Evolutionary conservation across 2,329 filamentous ascomycete species (phyloP).

Genomic region (Colletotrichum sp.): DNA sequence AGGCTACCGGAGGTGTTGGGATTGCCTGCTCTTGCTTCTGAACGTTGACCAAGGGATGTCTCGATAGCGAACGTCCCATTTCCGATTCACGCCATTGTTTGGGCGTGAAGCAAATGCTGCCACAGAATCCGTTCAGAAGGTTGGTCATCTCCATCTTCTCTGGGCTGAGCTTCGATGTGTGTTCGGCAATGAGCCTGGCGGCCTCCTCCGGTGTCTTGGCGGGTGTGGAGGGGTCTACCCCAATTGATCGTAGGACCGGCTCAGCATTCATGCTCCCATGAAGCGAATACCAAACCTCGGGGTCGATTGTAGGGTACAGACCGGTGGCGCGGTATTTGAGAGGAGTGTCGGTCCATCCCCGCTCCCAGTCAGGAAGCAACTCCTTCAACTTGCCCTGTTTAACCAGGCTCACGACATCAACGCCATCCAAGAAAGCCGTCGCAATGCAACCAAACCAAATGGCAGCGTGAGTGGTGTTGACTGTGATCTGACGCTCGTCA

Average conservation of each 20-base stretch:
- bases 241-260: constrained; percentile 47
- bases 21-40: constrained; percentile 34
- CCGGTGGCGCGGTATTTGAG: constrained; percentile 45
- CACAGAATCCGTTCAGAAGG: constrained; percentile 10
- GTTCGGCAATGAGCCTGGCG: not conserved
- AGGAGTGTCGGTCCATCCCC: constrained; percentile 21
- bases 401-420: constrained; percentile 4
- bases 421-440: constrained; percentile 2
- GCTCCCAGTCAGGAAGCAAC: constrained; percentile 6
- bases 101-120: constrained; percentile 10
- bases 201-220: constrained; percentile 6
- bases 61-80: constrained; percentile 8
- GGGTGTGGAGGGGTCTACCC: constrained; percentile 33
- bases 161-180: constrained; percentile 3
- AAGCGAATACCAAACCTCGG: constrained; percentile 51
- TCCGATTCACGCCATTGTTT: constrained; percentile 13
- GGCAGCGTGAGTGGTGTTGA: constrained; percentile 51
- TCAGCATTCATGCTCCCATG: constrained; percentile 52
- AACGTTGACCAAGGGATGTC: constrained; percentile 39
- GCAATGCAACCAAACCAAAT: constrained; percentile 32
- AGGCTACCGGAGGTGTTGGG: constrained; percentile 34
- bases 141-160: constrained; percentile 14
- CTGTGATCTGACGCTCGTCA: constrained; percentile 30
- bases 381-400: constrained; percentile 7
- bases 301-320: constrained; percentile 51